Evolutionary conservation across 495 filamentous ascomycete species (phyloP).

Genomic region (Evansstolkia leycettana): DNA sequence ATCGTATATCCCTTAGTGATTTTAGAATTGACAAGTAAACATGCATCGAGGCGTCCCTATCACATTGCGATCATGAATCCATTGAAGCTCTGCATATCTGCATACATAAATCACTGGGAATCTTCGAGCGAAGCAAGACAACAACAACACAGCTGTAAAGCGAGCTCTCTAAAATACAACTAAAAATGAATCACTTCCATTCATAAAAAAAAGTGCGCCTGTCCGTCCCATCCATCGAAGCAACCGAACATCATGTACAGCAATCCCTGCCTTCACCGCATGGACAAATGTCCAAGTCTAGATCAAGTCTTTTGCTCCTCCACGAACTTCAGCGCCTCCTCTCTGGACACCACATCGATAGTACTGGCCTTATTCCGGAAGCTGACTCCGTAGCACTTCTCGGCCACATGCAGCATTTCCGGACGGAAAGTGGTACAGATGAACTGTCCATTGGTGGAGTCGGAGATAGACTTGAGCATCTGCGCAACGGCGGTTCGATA

Average conservation of each 20-base stretch:
- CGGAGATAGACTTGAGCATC: slow-evolving; percentile 70
- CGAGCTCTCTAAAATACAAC: too few species aligned
- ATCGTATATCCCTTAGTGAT: too few species aligned
- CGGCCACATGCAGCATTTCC: slow-evolving; percentile 88
- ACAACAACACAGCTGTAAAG: slow-evolving; percentile 2
- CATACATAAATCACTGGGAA: slow-evolving; percentile 7
- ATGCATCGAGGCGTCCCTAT: too few species aligned
- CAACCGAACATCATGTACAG: slow-evolving; percentile 8
- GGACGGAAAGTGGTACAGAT: slow-evolving; percentile 96
- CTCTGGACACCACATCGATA: slow-evolving; percentile 76
- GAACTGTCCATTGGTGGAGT: slow-evolving; percentile 48
- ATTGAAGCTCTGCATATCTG: too few species aligned
- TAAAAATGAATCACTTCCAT: slow-evolving; percentile 1
- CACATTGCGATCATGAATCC: too few species aligned
- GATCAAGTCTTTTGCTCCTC: slow-evolving; percentile 54
- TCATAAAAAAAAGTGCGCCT: slow-evolving; percentile 8
- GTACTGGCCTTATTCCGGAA: slow-evolving; percentile 88
- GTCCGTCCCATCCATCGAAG: slow-evolving; percentile 7
- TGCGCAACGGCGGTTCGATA: slow-evolving; percentile 89
- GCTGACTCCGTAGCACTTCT: slow-evolving; percentile 94
- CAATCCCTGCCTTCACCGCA: slow-evolving; percentile 1
- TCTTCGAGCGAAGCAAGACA: too few species aligned
- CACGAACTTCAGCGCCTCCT: slow-evolving; percentile 87
- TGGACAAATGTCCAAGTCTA: too few species aligned
- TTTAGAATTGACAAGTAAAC: too few species aligned